Evolutionary conservation across 1,284 basidiomycete genomes (phyloP).

Genomic region (Heliocybe sulcata): DNA sequence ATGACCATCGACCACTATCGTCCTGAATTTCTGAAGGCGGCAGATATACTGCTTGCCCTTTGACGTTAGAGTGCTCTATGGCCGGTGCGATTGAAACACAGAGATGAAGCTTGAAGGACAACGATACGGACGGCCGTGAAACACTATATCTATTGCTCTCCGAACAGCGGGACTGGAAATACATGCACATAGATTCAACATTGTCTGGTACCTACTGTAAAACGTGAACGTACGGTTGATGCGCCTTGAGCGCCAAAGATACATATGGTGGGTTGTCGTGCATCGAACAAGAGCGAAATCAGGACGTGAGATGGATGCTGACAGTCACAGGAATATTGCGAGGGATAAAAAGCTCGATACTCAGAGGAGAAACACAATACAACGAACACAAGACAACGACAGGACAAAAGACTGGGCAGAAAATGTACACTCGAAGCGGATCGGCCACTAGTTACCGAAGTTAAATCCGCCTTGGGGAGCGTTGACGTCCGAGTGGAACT

Average conservation of each 20-base stretch:
- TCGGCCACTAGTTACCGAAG: slow-evolving; percentile 53
- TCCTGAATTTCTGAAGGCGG: no score
- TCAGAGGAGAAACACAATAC: not conserved
- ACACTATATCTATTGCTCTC: not conserved
- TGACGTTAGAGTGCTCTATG: no score
- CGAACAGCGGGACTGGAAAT: not conserved
- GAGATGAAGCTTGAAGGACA: no score
- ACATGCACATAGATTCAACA: not conserved
- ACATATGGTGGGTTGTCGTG: not conserved
- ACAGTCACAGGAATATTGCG: not conserved
- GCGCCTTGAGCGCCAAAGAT: slow-evolving; percentile 3
- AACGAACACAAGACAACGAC: not conserved
- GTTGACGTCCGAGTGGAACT: slow-evolving; percentile 78
- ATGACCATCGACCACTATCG: no score
- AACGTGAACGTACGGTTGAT: not conserved
- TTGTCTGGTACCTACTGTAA: not conserved
- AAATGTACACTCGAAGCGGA: not conserved
- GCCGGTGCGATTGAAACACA: no score
- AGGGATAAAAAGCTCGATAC: not conserved
- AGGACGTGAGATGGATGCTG: not conserved
- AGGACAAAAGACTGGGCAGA: not conserved
- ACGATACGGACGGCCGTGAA: no score
- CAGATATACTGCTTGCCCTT: no score
- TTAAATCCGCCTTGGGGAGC: slow-evolving; percentile 94
- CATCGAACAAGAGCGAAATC: not conserved